Percentiles rank a stretch among this genome's conserved stretches.
Conservation (phyloP, 139 green algal species). For the Haematococcus lacustris region DNA sequence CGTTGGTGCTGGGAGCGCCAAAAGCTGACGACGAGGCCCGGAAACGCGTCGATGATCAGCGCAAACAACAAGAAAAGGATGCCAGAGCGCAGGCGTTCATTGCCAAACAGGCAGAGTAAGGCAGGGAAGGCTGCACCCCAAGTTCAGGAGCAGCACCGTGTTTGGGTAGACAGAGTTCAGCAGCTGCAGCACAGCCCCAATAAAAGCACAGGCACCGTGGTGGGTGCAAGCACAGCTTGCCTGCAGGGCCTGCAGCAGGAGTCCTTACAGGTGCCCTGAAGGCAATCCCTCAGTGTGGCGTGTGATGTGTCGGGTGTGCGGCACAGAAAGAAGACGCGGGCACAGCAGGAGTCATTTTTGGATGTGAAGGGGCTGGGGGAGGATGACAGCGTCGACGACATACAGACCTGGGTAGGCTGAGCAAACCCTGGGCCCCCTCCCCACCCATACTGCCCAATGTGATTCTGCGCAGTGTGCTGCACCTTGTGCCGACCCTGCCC, state of each 20-base stretch:
- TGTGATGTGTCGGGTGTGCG: not conserved
- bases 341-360: slow-evolving; percentile 26
- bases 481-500: too few relatives aligned
- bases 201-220: too few relatives aligned
- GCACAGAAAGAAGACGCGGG: slow-evolving; percentile 15
- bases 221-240: too few relatives aligned
- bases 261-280: too few relatives aligned
- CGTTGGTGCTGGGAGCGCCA: slow-evolving; percentile 28
- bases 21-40: slow-evolving; percentile 10
- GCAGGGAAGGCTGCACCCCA: too few relatives aligned
- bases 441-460: too few relatives aligned
- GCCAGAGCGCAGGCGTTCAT: slow-evolving; percentile 1
- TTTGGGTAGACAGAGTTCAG: too few relatives aligned
- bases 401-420: slow-evolving; percentile 64
- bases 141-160: too few relatives aligned
- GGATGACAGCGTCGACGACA: slow-evolving; percentile 49
- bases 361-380: slow-evolving; percentile 53
- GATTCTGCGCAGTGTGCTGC: too few relatives aligned
- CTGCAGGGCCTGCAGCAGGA: too few relatives aligned
- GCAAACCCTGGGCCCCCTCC: too few relatives aligned
- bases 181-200: too few relatives aligned
- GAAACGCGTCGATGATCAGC: slow-evolving; percentile 6
- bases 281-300: not conserved
- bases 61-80: slow-evolving; percentile 15
- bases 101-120: slow-evolving; percentile 24